Evolutionary conservation across 1,139 yeast species (phyloP), one percentile per base, ranked within the genome.

Genomic region (Kluyveromyces marxianus): DNA sequence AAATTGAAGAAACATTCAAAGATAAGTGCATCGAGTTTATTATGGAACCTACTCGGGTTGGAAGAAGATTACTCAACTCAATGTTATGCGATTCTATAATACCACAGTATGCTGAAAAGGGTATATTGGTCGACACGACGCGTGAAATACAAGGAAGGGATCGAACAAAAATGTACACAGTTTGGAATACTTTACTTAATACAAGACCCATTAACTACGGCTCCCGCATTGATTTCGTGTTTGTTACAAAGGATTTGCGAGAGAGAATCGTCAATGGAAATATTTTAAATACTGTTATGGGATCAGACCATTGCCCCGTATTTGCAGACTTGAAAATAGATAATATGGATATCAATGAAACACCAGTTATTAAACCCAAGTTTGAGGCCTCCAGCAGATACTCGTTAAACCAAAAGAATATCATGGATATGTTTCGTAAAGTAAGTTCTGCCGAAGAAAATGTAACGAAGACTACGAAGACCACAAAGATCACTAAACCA

Each of bases 251-350:
- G 8, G 54, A 50, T 0, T 52, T 83, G 41, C 55, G 67, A 4
- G 48, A 61, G 0, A 44, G 48, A 4, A 68, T 80, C 7, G 53
- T 60, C 0, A 58, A 65, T 24, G 83, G 92, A 0, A 79, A 82
- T 56, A 84, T 85, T 24, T 74, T 85, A 75, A 83, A 90, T 0
- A 72, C 70, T 34, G 58, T 90, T 0, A 69, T 76, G 62, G 98
- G 97, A 0, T 88, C 96, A 0, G 98, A 92, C 62, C 98, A 92
- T 65, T 92, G 97, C 63, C 98, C 98, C 0, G 79, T 88, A 0
- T 88, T 66, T 58, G 75, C 90, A 0, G 97, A 89, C 60, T 51
- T 67, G 5, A 48, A 29, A 34, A 42, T 26, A 50, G 14, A 21
- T 32, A 26, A 27, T 4, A 8, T 38, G n/a, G 27, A 10, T 6